Base-by-base conservation (phyloP, 2,329 filamentous ascomycete species). In the Epichloe elymi region DNA sequence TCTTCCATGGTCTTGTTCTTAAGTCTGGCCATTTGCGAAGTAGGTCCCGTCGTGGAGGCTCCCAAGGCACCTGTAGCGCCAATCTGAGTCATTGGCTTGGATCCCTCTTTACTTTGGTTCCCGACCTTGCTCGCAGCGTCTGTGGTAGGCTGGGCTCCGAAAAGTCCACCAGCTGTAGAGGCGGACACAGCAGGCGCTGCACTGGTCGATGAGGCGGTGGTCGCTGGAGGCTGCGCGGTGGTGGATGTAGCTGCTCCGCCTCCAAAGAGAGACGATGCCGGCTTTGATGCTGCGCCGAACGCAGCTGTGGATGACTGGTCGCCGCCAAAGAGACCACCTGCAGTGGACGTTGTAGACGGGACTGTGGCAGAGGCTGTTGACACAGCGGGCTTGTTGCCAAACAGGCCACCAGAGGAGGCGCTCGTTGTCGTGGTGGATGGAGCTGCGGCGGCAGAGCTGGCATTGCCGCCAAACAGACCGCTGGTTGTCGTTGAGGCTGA, bases 1-100 rank as follows among this genome's bases (percentile, higher is more conserved):
- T 98, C 93, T 63, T 98, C 93, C 86, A 98, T 96, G 0, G 91
- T 95, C 72, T 95, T 97, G 69, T 96, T 95, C 74, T 95, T 95
- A 38, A 98, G 75, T 30, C 93, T 85, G 4, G 91, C 93, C 61
- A 94, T 82, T 52, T 89, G 84, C 15, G 93, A 91, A 3, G 83
- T 74, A 1, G 90, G 88, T 0, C 90, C 90, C 36, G 80, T 75
- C 3, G 87, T 95, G 1, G 89, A 94, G 30, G 83, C 80, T 17
- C 80, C 82, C 46, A 91, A 70, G 30, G 63, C 57, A 44, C 64
- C 73, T 23, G 68, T 57, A 11, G 63, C 61, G 19, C 61, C 59
- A 38, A 53, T 65, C 42, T 64, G 60, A 15, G 61, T 51, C 23
- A 58, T 53, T 17, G 62, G 55, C 56, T 67, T 67, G 2, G 60